Base-by-base conservation (phyloP, 805 yeast genomes). In the Teunomyces lycoperdinae region DNA sequence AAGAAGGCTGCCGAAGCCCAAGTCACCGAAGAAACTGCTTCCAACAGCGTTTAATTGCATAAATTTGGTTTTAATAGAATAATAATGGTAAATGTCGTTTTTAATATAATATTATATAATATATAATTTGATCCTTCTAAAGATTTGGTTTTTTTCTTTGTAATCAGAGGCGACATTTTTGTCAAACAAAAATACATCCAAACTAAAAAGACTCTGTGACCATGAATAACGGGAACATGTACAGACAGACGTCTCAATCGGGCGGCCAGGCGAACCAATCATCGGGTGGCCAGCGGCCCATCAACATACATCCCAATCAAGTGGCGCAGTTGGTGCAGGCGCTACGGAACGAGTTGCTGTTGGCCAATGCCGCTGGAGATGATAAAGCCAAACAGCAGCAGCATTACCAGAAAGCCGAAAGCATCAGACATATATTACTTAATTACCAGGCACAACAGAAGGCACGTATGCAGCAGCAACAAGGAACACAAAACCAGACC, bases 351-450 rank as follows among this genome's bases (percentile, higher is more conserved):
- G 86, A 83, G 55, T 74, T 81, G 29, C 80, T 79, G 17, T 77
- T 79, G 55, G 90, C 89, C 1, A 80, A 79, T 55, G 77, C 76
- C 13, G 77, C 84, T 0, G 88, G 89, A 2, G 73, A 73, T 30
- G 79, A 77, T 24, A 76, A 84, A 0, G 81, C 78, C 0, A 80
- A 73, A 49, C 89, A 89, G 14, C 78, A 79, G 55, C 83, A 81
- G 51, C 85, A 84, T 55, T 66, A 80, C 55, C 73, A 73, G 50
- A 80, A 79, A 51, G 89, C 89, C 3, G 82, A 84, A 39, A 77
- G 77, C 46, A 81, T 85, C 52, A 84, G 81, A 60, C 79, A 78
- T 40, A 71, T 85, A 30, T 70, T 85, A 58, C 68, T 83, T 44
- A 79, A 77, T 47, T 81, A 78, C 56, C 79, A 76, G 50, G 73